Evolutionary conservation across 1,284 basidiomycete species (phyloP), one percentile per base, ranked within the genome.

Genomic region (Heterobasidion irregulare): DNA sequence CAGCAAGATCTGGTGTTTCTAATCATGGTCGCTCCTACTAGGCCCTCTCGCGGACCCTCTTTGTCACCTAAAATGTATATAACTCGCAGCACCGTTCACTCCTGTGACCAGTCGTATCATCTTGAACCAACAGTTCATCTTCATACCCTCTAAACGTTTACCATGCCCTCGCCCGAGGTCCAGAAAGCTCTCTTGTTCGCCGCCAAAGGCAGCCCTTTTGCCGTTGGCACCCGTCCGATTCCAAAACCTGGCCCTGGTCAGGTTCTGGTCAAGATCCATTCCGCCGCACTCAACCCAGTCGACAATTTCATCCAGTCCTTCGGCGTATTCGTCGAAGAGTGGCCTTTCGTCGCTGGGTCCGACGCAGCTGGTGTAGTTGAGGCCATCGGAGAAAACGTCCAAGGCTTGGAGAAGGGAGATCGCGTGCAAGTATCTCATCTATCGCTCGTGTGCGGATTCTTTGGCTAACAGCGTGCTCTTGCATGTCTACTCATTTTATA

Each of bases 281-380:
- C 70, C 2, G 60, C 65, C 6, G 68, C 66, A 1, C 60, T 74
- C 15, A 73, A 72, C 55, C 72, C 70, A 1, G 63, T 68, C 36
- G 75, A 77, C 47, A 72, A 71, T 69, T 73, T 69, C 57, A 68
- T 73, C 12, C 74, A 69, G 12, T 67, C 65, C 33, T 58, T 60
- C 18, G 70, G 66, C 2, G 15, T 66, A 0, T 60, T 61, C 53
- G 50, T 68, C 6, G 47, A 64, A 1, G 55, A 64, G 5, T 78
- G 69, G 56, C 76, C 77, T 1, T 65, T 68, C 2, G 65, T 77
- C 10, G 58, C 79, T 4, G 83, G 83, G 12, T 64, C 62, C 16
- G 79, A 80, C 60, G 72, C 68, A 19, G 66, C 69, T 8, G 78
- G 78, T 7, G 60, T 66, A 0, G 70, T 79, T 35, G 70, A 71